Conservation (phyloP, 495 filamentous ascomycete genomes). For the Astrothelium subdiscretum region DNA sequence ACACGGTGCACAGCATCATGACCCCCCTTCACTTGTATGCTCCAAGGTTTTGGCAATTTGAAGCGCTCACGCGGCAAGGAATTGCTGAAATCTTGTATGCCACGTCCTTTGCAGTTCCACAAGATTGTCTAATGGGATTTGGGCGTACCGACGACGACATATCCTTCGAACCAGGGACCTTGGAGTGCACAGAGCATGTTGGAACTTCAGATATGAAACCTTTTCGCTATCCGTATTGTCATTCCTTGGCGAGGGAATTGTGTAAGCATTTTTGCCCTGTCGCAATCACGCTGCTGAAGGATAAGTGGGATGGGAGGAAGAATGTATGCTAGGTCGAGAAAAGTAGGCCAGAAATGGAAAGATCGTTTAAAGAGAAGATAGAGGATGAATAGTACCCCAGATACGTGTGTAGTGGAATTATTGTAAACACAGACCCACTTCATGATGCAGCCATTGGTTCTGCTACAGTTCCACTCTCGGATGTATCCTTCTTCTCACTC, state of each 20-base stretch:
- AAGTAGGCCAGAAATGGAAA: too few species aligned
- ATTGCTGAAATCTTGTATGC: neutral
- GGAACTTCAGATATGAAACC: neutral
- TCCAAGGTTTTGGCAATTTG: too few species aligned
- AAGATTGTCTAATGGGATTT: neutral
- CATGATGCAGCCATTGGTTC: slow-evolving; percentile 11
- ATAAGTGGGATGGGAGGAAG: too few species aligned
- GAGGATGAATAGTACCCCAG: too few species aligned
- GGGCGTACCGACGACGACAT: neutral
- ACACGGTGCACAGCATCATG: too few species aligned
- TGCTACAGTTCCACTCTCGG: slow-evolving; percentile 23
- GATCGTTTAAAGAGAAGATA: too few species aligned
- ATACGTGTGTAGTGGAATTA: too few species aligned
- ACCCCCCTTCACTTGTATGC: too few species aligned
- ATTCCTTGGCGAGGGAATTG: neutral
- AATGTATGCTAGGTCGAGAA: too few species aligned
- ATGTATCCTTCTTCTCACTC: slow-evolving; percentile 25
- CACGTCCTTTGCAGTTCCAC: neutral
- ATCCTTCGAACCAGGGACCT: neutral
- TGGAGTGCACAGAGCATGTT: neutral
- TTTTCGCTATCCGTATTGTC: neutral
- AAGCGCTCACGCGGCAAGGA: neutral
- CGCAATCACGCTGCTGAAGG: too few species aligned
- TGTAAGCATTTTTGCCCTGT: neutral
- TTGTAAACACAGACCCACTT: too few species aligned